A percentile compares a stretch with the other conserved stretches of the same genome.
Evolutionary conservation across 164 flowering plant species (phyloP).

Genomic region (Paratinospora sagittata): DNA sequence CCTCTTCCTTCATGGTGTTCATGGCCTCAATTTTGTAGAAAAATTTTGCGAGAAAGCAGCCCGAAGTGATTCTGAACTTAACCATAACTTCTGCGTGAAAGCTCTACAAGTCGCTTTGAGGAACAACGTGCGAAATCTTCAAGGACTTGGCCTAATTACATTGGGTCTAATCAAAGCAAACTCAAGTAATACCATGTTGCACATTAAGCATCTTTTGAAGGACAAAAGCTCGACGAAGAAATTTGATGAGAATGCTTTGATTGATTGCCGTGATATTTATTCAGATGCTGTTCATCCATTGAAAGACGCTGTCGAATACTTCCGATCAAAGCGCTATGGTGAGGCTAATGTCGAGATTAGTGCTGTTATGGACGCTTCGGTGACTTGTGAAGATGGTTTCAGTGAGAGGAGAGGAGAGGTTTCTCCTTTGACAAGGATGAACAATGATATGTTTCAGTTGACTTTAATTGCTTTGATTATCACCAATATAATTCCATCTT

Average conservation of each 20-base stretch:
- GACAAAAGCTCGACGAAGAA: conserved; percentile 2
- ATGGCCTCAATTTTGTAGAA: background rate
- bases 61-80: background rate
- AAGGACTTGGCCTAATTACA: conserved; percentile 22
- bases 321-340: conserved; percentile 1
- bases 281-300: conserved; percentile 16
- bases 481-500: background rate
- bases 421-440: conserved; percentile 30
- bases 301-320: background rate
- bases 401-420: conserved; percentile 18
- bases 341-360: conserved; percentile 25
- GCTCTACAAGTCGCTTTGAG: conserved; percentile 15
- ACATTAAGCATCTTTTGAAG: conserved; percentile 18
- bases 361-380: conserved; percentile 26
- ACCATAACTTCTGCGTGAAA: conserved; percentile 24
- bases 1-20: background rate
- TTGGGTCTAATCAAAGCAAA: conserved; percentile 15
- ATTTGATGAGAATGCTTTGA: conserved; percentile 11
- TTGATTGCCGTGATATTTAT: conserved; percentile 30
- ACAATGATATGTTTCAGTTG: conserved; percentile 18
- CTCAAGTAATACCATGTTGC: conserved; percentile 15
- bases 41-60: conserved; percentile 10
- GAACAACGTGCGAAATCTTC: conserved; percentile 19
- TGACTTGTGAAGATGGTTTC: conserved; percentile 41
- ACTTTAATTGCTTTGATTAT: conserved; percentile 16